These are phyloP conservation scores for Coprinopsis cinerea DNA, from an alignment of 768 basidiomycete species.

Conservation along the genomic window DNA sequence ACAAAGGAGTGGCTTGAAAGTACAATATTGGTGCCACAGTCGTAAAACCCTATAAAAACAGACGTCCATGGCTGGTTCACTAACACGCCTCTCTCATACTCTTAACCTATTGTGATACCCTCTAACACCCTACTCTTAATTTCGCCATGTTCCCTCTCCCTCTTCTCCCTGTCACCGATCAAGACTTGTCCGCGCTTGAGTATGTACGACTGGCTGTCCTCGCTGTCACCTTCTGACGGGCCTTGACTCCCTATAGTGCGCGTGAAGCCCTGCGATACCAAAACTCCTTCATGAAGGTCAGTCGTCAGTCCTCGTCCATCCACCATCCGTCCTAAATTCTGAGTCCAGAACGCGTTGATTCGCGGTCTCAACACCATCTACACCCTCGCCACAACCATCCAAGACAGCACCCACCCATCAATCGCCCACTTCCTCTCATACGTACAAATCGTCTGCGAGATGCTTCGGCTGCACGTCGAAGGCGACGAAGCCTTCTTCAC, in stretches of 20 bases:
- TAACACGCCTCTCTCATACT: background rate
- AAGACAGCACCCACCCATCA: slow-evolving; percentile 9
- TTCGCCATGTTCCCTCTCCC: slow-evolving; percentile 20
- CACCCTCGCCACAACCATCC: slow-evolving; percentile 14
- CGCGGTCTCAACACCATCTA: slow-evolving; percentile 20
- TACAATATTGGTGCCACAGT: background rate
- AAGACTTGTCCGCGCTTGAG: slow-evolving; percentile 21
- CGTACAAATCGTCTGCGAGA: slow-evolving; percentile 1
- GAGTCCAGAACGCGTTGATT: slow-evolving; percentile 22
- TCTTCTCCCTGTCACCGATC: slow-evolving; percentile 19
- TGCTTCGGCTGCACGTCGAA: background rate
- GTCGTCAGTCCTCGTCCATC: background rate
- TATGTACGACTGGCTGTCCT: slow-evolving; percentile 3
- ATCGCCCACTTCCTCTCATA: slow-evolving; percentile 20
- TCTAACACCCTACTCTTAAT: background rate
- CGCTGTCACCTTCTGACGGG: background rate
- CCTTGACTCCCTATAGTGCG: slow-evolving; percentile 7
- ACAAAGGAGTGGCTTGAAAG: no score
- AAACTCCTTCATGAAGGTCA: slow-evolving; percentile 26
- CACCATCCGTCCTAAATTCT: background rate
- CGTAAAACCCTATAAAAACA: background rate
- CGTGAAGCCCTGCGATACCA: slow-evolving; percentile 17
- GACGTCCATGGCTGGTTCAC: no score
- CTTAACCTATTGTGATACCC: background rate
- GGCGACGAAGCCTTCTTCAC: slow-evolving; percentile 24